phyloP scores from a whole-genome alignment of 768 basidiomycete genomes.

The Sutorius australiensis region DNA sequence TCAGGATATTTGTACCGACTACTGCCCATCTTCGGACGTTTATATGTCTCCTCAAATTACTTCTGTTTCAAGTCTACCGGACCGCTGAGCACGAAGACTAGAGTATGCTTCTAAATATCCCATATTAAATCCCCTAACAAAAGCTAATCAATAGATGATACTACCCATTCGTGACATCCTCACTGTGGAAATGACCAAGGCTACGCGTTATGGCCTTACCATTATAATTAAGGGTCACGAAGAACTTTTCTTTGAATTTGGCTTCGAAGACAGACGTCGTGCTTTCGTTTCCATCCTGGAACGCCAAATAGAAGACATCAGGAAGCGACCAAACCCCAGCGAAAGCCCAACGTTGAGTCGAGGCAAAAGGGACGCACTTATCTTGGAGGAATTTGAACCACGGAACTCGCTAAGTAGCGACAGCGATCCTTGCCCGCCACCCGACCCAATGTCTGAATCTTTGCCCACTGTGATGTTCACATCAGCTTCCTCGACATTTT shows the following conservation, averaged over 20 bases:
- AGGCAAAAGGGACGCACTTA: constrained; percentile 67
- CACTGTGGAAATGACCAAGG: constrained; percentile 77
- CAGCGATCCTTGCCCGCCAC: constrained; percentile 42
- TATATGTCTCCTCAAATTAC: constrained; percentile 88
- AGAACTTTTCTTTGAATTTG: constrained; percentile 96
- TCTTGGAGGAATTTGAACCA: constrained; percentile 82
- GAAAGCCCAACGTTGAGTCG: constrained; percentile 43
- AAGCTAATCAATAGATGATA: constrained; percentile 67
- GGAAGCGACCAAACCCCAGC: constrained; percentile 43
- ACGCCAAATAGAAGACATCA: constrained; percentile 73
- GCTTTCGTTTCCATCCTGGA: constrained; percentile 75
- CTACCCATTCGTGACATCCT: constrained; percentile 88
- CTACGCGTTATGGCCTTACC: constrained; percentile 82
- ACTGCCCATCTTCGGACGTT: constrained; percentile 81
- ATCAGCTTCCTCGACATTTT: constrained; percentile 90
- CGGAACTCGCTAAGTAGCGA: constrained; percentile 33
- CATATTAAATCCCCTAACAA: constrained; percentile 1
- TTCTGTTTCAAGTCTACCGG: constrained; percentile 95
- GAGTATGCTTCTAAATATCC: constrained; percentile 48
- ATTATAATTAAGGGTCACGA: constrained; percentile 94
- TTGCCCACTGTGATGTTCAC: constrained; percentile 94
- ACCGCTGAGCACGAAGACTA: constrained; percentile 72
- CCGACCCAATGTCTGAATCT: constrained; percentile 62
- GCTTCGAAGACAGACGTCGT: constrained; percentile 72
- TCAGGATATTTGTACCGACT: constrained; percentile 87